Conservation (phyloP, 2,329 filamentous ascomycete genomes). For the Alternaria burnsii region DNA sequence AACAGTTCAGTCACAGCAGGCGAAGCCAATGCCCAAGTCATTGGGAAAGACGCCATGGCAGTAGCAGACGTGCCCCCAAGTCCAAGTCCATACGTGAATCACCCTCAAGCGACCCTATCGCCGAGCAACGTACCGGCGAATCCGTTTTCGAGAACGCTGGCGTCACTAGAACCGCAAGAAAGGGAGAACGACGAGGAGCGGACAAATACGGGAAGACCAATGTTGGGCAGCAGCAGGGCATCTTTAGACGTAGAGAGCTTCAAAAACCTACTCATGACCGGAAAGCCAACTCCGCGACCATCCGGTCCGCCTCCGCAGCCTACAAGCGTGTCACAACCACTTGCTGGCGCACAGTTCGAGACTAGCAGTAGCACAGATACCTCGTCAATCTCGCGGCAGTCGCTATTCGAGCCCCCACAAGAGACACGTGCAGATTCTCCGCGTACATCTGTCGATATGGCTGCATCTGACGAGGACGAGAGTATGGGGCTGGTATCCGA, state of each 20-base stretch:
- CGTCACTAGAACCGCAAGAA: conserved; percentile 45
- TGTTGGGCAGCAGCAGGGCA: conserved; percentile 42
- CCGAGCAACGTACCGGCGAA: conserved; percentile 42
- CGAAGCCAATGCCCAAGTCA: conserved; percentile 23
- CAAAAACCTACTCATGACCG: conserved; percentile 77
- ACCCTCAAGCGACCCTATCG: conserved; percentile 21
- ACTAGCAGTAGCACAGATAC: conserved; percentile 66
- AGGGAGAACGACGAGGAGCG: conserved; percentile 38
- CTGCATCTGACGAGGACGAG: conserved; percentile 61
- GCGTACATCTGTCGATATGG: conserved; percentile 67
- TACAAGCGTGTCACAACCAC: conserved; percentile 32
- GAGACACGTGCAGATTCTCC: conserved; percentile 60
- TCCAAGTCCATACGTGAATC: conserved; percentile 27
- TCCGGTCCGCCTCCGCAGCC: conserved; percentile 37
- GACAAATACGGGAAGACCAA: conserved; percentile 34
- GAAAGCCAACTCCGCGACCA: conserved; percentile 60
- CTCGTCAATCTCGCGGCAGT: conserved; percentile 67
- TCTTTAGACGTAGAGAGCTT: conserved; percentile 81
- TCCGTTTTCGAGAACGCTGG: conserved; percentile 52
- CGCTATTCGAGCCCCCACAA: conserved; percentile 63
- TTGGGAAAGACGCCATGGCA: conserved; percentile 35
- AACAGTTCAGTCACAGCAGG: conserved; percentile 25
- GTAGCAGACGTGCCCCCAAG: conserved; percentile 35
- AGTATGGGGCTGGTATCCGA: conserved; percentile 38
- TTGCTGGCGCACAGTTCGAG: conserved; percentile 41